A percentile compares a stretch with the other conserved stretches of the same genome.
These are phyloP conservation scores for Brassica rapa DNA, from an alignment of 345 rosid genomes.

Conservation along the genomic window DNA sequence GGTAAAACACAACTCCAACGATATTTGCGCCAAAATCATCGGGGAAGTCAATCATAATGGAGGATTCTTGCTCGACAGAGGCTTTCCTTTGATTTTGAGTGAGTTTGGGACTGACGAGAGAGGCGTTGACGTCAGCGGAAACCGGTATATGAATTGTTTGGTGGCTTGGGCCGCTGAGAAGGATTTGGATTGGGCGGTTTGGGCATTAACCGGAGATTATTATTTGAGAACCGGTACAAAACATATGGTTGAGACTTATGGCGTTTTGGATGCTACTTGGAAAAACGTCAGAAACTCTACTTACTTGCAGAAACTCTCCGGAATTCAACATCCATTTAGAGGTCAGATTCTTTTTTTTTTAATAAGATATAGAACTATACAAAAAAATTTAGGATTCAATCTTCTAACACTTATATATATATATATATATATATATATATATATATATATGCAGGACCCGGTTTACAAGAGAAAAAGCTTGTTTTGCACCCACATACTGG, in stretches of 20 bases:
- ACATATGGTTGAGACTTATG: slow-evolving; percentile 63
- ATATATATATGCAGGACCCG: slow-evolving; percentile 60
- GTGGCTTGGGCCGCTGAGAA: slow-evolving; percentile 66
- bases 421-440: neutral
- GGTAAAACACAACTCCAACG: slow-evolving; percentile 65
- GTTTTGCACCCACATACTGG: slow-evolving; percentile 60
- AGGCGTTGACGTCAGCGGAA: slow-evolving; percentile 65
- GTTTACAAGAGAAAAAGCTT: slow-evolving; percentile 54
- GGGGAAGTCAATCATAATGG: slow-evolving; percentile 52
- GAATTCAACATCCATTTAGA: slow-evolving; percentile 61
- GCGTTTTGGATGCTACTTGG: slow-evolving; percentile 63
- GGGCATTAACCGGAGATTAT: slow-evolving; percentile 80
- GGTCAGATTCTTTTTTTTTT: slow-evolving; percentile 37
- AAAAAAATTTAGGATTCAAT: neutral
- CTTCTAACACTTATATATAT: neutral
- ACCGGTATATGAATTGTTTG: slow-evolving; percentile 72
- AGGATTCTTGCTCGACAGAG: slow-evolving; percentile 59
- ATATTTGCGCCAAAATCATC: slow-evolving; percentile 64
- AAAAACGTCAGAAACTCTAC: slow-evolving; percentile 50
- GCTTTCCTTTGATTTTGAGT: slow-evolving; percentile 67
- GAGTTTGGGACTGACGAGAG: slow-evolving; percentile 74
- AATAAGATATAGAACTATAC: neutral
- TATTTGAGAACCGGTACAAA: slow-evolving; percentile 62
- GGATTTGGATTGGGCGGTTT: slow-evolving; percentile 81
- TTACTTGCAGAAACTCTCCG: slow-evolving; percentile 54